phyloP scores from a whole-genome alignment of 2,329 filamentous ascomycete species.

The Cytospora chrysosperma region DNA sequence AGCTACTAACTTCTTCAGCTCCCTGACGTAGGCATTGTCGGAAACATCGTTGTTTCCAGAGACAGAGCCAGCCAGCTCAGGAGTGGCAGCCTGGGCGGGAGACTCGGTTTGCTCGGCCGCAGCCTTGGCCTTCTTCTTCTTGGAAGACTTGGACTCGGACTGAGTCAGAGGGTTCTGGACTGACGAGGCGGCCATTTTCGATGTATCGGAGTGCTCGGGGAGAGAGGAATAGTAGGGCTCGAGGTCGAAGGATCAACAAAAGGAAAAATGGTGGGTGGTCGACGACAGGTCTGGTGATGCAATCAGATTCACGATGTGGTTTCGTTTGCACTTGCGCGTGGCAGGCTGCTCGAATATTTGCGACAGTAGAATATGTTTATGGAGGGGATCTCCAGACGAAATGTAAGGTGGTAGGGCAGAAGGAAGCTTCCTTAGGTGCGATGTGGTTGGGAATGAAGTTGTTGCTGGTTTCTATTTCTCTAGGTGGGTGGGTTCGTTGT shows the following conservation, averaged over 20 bases:
- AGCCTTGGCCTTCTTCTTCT: slow-evolving; percentile 66
- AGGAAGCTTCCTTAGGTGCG: slow-evolving; percentile 12
- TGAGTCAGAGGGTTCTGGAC: slow-evolving; percentile 62
- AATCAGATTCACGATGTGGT: background rate
- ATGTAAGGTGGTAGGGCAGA: background rate
- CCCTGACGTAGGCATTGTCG: slow-evolving; percentile 80
- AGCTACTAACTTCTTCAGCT: slow-evolving; percentile 82
- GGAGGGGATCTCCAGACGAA: background rate
- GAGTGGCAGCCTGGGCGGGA: slow-evolving; percentile 51
- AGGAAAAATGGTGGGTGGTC: background rate
- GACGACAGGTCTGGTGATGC: background rate
- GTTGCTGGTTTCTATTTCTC: background rate
- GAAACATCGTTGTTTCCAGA: slow-evolving; percentile 55
- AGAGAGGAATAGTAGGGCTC: background rate
- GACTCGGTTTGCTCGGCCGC: slow-evolving; percentile 49
- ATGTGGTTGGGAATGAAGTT: background rate
- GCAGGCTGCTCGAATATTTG: background rate
- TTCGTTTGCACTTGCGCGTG: background rate
- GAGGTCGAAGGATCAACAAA: background rate
- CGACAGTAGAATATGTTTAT: background rate
- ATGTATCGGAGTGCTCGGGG: slow-evolving; percentile 12
- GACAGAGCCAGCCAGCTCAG: slow-evolving; percentile 50
- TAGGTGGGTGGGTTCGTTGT: slow-evolving; percentile 12
- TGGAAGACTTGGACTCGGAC: slow-evolving; percentile 63
- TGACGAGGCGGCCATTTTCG: slow-evolving; percentile 61